Evolutionary conservation across 345 rosid genomes (phyloP).

Genomic region (Lumnitzera racemosa): DNA sequence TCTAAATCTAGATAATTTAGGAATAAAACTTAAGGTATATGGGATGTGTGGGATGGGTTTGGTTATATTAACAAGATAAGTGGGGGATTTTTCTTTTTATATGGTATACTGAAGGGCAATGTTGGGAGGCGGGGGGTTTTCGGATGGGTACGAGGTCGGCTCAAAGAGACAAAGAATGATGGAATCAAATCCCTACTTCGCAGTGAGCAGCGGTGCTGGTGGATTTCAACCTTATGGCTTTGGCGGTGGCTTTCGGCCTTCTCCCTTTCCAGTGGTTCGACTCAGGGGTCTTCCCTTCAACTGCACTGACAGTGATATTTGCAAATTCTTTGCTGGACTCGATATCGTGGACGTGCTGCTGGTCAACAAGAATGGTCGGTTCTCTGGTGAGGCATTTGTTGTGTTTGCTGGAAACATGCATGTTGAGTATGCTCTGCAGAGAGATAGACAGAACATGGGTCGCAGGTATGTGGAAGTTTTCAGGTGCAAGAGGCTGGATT

Average conservation of each 20-base stretch:
- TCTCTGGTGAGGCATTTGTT: slow-evolving; percentile 87
- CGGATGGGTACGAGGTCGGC: slow-evolving; percentile 97
- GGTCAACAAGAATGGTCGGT: slow-evolving; percentile 69
- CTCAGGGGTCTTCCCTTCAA: slow-evolving; percentile 92
- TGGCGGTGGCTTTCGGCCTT: slow-evolving; percentile 46
- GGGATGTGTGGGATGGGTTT: slow-evolving; percentile 63
- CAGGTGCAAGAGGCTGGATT: slow-evolving; percentile 74
- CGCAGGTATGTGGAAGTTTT: slow-evolving; percentile 88
- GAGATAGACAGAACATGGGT: slow-evolving; percentile 85
- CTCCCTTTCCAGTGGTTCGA: slow-evolving; percentile 81
- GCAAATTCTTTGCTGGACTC: slow-evolving; percentile 87
- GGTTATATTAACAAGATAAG: slow-evolving; percentile 94
- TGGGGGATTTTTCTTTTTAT: slow-evolving; percentile 72
- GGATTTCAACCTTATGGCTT: slow-evolving; percentile 56
- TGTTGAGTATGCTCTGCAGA: slow-evolving; percentile 83
- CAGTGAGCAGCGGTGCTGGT: slow-evolving; percentile 69
- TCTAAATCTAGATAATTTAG: slow-evolving; percentile 5
- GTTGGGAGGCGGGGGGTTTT: slow-evolving; percentile 98
- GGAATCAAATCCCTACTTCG: slow-evolving; percentile 98
- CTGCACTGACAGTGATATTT: slow-evolving; percentile 81
- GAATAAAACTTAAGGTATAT: slow-evolving; percentile 22
- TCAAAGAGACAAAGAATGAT: slow-evolving; percentile 99
- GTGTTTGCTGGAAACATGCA: slow-evolving; percentile 70
- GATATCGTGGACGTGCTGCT: slow-evolving; percentile 86
- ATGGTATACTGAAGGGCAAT: slow-evolving; percentile 85